phyloP scores from a whole-genome alignment of 176 grass and related monocot species.

The Cocos nucifera region DNA sequence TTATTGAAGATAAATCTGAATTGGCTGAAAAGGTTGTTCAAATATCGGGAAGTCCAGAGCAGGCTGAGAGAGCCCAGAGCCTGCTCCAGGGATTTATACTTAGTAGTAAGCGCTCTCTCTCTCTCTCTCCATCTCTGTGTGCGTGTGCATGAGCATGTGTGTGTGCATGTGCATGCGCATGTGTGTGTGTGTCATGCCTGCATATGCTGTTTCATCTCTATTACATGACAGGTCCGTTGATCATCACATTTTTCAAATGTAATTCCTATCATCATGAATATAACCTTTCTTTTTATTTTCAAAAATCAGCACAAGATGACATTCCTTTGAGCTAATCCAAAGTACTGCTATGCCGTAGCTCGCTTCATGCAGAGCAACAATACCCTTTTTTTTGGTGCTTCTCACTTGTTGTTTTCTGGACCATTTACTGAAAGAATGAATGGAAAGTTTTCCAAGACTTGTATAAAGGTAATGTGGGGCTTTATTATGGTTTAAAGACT shows the following conservation, averaged over 20 bases:
- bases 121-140: background rate
- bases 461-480: too few relatives aligned
- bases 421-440: too few relatives aligned
- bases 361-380: too few relatives aligned
- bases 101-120: slow-evolving; percentile 57
- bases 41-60: slow-evolving; percentile 94
- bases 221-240: too few relatives aligned
- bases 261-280: background rate
- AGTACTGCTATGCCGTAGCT: background rate
- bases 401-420: too few relatives aligned
- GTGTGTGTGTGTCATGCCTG: background rate
- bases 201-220: too few relatives aligned
- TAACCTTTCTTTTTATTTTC: background rate
- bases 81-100: slow-evolving; percentile 93
- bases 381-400: too few relatives aligned
- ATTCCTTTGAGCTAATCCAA: slow-evolving; percentile 6
- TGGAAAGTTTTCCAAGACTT: too few relatives aligned
- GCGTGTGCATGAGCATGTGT: too few relatives aligned
- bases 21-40: slow-evolving; percentile 52
- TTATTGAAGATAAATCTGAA: slow-evolving; percentile 59
- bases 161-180: background rate
- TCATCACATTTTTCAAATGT: background rate
- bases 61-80: slow-evolving; percentile 82
- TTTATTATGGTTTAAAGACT: too few relatives aligned
- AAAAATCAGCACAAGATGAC: slow-evolving; percentile 13